Percentiles rank a stretch among this genome's conserved stretches.
These are phyloP conservation scores for Papiliotrema nemorosa DNA, from an alignment of 1,284 basidiomycete species.

Conservation along the genomic window DNA sequence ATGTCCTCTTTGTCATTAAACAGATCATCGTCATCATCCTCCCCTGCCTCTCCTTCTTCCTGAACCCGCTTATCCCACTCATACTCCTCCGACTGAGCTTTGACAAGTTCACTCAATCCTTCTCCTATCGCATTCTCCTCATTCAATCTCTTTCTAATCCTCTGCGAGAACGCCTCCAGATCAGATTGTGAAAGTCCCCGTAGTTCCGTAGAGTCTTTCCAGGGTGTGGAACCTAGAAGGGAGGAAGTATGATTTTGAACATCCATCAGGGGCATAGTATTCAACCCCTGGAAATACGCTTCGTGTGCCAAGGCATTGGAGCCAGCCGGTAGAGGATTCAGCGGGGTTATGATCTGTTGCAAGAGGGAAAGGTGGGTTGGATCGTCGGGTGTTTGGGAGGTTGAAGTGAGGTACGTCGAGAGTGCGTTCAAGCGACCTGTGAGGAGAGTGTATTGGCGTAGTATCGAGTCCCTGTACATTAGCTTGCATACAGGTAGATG, in stretches of 20 bases:
- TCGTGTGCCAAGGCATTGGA: constrained; percentile 5
- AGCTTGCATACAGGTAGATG: too few species aligned
- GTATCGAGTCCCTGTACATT: constrained; percentile 31
- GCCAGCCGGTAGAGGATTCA: constrained; percentile 26
- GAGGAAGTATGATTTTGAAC: constrained; percentile 14
- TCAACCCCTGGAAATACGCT: constrained; percentile 1
- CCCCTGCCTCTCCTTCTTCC: constrained; percentile 13
- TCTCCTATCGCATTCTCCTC: constrained; percentile 13
- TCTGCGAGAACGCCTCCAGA: not conserved
- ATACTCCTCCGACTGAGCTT: constrained; percentile 20
- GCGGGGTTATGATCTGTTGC: constrained; percentile 5
- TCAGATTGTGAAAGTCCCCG: too few species aligned
- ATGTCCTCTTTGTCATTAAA: constrained; percentile 22
- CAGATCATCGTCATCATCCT: constrained; percentile 21
- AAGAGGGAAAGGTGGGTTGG: not conserved
- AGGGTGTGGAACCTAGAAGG: constrained; percentile 35
- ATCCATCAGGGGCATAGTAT: constrained; percentile 3
- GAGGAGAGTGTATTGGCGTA: constrained; percentile 41
- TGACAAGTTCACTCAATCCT: constrained; percentile 15
- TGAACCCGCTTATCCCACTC: constrained; percentile 16
- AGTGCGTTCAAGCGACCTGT: constrained; percentile 36
- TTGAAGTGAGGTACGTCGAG: constrained; percentile 19
- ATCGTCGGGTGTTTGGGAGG: not conserved
- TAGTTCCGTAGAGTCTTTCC: too few species aligned
- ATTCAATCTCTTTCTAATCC: not conserved